Evolutionary conservation across 108 stramenopile genomes (phyloP).

Genomic region (Pseudonitzschia multiseries): DNA sequence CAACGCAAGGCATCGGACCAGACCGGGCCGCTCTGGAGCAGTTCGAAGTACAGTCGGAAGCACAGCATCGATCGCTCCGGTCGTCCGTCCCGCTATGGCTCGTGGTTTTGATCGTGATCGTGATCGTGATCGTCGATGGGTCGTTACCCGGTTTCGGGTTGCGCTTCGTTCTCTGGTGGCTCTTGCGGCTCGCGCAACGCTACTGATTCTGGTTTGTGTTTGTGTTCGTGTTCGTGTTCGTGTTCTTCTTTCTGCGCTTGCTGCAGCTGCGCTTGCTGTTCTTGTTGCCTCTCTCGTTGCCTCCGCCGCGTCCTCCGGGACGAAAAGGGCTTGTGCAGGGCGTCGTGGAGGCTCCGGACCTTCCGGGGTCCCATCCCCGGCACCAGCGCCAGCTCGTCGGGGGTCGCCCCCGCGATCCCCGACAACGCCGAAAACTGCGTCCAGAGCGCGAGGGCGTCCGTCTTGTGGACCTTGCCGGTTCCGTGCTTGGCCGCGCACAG

Average conservation of each 20-base stretch:
- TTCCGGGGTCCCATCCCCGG: constrained; percentile 85
- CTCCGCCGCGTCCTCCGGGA: not conserved
- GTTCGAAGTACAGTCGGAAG: no score
- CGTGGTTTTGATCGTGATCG: no score
- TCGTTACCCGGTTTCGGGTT: no score
- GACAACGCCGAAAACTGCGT: constrained; percentile 61
- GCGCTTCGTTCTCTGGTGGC: no score
- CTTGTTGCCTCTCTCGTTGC: no score
- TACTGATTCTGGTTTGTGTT: not conserved
- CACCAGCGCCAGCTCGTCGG: constrained; percentile 76
- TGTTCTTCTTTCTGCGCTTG: not conserved
- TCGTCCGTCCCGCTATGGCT: no score
- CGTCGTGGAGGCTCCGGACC: constrained; percentile 69
- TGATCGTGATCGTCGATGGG: no score
- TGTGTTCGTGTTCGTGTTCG: not conserved
- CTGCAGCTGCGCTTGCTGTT: not conserved
- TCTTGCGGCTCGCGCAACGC: not conserved
- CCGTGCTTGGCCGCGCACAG: constrained; percentile 61
- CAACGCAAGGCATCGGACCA: no score
- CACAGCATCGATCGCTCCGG: no score
- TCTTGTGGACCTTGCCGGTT: constrained; percentile 65
- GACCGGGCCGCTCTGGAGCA: no score
- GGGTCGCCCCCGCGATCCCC: constrained; percentile 55
- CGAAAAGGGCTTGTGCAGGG: constrained; percentile 82
- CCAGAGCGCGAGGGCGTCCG: constrained; percentile 70